Evolutionary conservation across 2,329 filamentous ascomycete genomes (phyloP), one percentile per base, ranked within the genome.

Genomic region (Aspergillus sp.): DNA sequence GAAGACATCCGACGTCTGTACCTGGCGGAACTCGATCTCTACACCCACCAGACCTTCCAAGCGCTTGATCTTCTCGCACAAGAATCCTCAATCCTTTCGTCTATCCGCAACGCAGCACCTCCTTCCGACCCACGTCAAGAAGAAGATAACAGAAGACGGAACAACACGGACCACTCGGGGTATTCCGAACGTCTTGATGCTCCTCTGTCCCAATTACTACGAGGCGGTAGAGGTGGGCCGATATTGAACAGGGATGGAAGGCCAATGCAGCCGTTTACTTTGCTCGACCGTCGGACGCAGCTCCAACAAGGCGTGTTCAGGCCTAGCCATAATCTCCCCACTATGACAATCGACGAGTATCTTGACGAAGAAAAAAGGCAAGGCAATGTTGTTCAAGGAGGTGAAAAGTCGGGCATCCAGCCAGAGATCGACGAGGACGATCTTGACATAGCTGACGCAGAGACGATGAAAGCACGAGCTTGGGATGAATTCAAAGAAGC

Each of bases 321-420:
- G 47, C 82, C 89, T 0, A 89, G 93, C 6, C 93, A 98, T 66
- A 96, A 88, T 69, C 73, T 98, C 49, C 93, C 93, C 1, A 97
- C 93, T 3, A 97, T 98, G 93, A 88, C 83, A 1, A 96, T 98
- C 52, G 93, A 98, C 59, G 93, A 98, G 72, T 98, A 97, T 63
- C 75, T 98, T 13, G 93, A 94, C 45, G 91, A 97, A 68, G 93
- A 97, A 73, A 80, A 80, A 62, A 79, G 81, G 56, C 77, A 87
- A 53, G 93, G 93, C 13, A 88, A 88, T 17, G 90, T 98, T 49
- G 88, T 97, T 47, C 86, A 96, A 63, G 93, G 90, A 25, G 90
- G 90, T 15, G 86, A 87, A 60, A 81, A 85, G 55, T 86, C 83
- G 57, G 81, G 79, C 13, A 72, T 81, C 22, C 76, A 77, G 53